Evolutionary conservation across 768 basidiomycete species (phyloP).

Genomic region (Lentinula aciculospora): DNA sequence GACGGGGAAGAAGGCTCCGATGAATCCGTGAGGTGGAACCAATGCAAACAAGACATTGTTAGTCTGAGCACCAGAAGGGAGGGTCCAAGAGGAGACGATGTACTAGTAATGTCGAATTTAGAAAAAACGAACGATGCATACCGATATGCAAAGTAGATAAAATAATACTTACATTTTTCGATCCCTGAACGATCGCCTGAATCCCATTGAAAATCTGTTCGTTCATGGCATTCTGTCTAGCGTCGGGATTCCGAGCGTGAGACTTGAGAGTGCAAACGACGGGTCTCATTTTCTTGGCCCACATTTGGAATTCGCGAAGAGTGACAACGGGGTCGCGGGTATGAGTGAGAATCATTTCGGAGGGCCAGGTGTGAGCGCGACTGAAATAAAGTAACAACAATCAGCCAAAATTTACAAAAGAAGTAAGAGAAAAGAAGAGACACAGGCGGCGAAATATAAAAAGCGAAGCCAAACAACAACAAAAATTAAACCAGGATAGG

Average conservation of each 20-base stretch:
- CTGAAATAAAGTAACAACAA: background rate
- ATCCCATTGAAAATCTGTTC: background rate
- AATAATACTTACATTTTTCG: background rate
- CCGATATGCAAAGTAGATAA: background rate
- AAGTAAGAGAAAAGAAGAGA: background rate
- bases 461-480: background rate
- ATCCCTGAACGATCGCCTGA: background rate
- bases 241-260: background rate
- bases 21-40: constrained; percentile 1
- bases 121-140: background rate
- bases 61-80: background rate
- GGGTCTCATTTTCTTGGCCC: constrained; percentile 1
- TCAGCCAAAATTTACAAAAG: background rate
- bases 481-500: no score
- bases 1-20: background rate
- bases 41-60: constrained; percentile 1
- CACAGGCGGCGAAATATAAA: no score
- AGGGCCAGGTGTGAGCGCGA: constrained; percentile 4
- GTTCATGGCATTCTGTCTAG: background rate
- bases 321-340: background rate
- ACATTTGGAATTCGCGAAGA: background rate
- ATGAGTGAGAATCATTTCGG: background rate
- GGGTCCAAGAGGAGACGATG: constrained; percentile 1
- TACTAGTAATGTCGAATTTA: background rate
- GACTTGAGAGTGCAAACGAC: constrained; percentile 4